A percentile compares a stretch with the other conserved stretches of the same genome.
Conservation (phyloP, 1,284 basidiomycete genomes). For the Mycena citricolor region DNA sequence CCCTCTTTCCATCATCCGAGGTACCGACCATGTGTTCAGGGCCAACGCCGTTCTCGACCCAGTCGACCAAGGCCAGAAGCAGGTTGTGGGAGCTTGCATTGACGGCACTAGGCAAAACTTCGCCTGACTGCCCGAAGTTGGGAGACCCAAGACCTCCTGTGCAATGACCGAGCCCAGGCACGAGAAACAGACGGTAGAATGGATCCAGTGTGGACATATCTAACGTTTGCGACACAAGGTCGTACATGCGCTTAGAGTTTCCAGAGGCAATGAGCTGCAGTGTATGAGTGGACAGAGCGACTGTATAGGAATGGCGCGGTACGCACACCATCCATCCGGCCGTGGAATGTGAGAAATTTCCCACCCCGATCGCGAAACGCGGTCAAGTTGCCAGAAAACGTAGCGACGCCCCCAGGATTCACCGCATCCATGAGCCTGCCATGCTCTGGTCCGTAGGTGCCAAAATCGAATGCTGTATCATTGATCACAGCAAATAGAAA, state of each 20-base stretch:
- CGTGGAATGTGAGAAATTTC: slow-evolving; percentile 20
- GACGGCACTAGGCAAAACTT: too few species aligned
- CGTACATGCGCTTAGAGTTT: slow-evolving; percentile 34
- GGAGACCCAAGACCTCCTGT: slow-evolving; percentile 11
- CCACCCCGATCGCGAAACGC: slow-evolving; percentile 23
- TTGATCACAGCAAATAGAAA: too few species aligned
- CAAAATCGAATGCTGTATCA: too few species aligned
- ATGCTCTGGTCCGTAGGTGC: too few species aligned
- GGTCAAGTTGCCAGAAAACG: slow-evolving; percentile 21
- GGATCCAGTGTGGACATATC: slow-evolving; percentile 28
- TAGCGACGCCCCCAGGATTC: slow-evolving; percentile 15
- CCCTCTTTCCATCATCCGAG: slow-evolving; percentile 22
- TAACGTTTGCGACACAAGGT: slow-evolving; percentile 28
- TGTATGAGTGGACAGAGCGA: not conserved
- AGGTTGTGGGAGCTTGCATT: too few species aligned
- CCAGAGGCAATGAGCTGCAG: slow-evolving; percentile 34
- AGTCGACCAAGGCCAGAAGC: slow-evolving; percentile 37
- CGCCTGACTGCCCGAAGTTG: too few species aligned
- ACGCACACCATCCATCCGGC: slow-evolving; percentile 30
- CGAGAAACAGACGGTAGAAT: slow-evolving; percentile 31
- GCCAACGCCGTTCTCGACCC: slow-evolving; percentile 38
- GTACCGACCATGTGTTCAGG: slow-evolving; percentile 33
- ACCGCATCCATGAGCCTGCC: too few species aligned
- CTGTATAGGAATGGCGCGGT: not conserved
- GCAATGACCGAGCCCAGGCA: slow-evolving; percentile 19